Evolutionary conservation across 2,329 filamentous ascomycete genomes (phyloP).

Genomic region (Colletotrichum aenigma): DNA sequence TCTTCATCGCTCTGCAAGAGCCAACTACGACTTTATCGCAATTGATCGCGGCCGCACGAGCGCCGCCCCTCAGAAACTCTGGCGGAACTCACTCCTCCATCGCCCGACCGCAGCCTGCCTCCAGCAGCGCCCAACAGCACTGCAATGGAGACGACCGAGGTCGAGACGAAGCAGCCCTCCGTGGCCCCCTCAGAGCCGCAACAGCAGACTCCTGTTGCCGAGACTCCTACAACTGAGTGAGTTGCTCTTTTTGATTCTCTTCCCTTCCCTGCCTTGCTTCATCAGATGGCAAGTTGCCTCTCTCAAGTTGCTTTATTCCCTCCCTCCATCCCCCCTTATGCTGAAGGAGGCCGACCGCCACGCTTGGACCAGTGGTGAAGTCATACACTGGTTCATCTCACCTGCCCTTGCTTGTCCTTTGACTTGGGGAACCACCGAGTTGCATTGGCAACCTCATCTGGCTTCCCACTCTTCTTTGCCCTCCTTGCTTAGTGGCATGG

Average conservation of each 20-base stretch:
- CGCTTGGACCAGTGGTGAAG: slow-evolving; percentile 16
- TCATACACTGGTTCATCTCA: background rate
- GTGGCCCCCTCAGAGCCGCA: slow-evolving; percentile 15
- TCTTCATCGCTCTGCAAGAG: background rate
- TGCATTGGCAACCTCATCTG: background rate
- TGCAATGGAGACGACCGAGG: slow-evolving; percentile 14
- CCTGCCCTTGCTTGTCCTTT: background rate
- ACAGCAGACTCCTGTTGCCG: slow-evolving; percentile 9
- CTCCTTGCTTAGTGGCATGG: background rate
- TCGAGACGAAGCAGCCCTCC: slow-evolving; percentile 18
- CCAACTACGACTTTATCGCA: background rate
- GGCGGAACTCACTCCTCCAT: background rate
- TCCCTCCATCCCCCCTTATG: background rate
- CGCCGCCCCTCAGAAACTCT: background rate
- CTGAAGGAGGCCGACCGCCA: background rate
- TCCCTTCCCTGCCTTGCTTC: background rate
- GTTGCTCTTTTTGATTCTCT: background rate
- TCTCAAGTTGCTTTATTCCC: background rate
- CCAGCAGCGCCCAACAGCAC: background rate
- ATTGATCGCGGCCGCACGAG: background rate
- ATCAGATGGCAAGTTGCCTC: background rate
- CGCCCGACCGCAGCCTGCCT: background rate
- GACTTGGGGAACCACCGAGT: background rate
- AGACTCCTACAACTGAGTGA: slow-evolving; percentile 13
- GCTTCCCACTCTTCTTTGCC: background rate